phyloP scores from a whole-genome alignment of 225 moss, liverwort and hornwort species.

The Antitrichia curtipendula region DNA sequence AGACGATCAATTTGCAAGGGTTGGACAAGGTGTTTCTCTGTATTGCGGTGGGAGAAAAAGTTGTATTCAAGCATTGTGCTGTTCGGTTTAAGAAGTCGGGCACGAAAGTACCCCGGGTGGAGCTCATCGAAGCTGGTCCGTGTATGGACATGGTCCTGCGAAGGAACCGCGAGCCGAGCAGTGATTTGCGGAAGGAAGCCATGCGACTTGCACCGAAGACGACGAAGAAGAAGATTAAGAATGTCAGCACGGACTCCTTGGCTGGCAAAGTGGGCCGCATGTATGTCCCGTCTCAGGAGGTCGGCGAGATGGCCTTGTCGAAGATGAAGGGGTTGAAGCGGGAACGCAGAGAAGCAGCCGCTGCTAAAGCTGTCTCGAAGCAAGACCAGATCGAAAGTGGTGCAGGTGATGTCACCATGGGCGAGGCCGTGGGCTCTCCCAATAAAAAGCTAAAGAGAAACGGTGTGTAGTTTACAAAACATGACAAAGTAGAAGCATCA shows the following conservation, averaged over 20 bases:
- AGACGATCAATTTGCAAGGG: constrained; percentile 64
- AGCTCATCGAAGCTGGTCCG: constrained; percentile 81
- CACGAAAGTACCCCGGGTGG: constrained; percentile 35
- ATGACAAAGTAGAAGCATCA: not conserved
- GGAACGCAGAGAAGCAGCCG: constrained; percentile 42
- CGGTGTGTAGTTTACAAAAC: not conserved
- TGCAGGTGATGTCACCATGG: constrained; percentile 18
- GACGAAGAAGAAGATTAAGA: constrained; percentile 90
- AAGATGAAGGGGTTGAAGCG: constrained; percentile 70
- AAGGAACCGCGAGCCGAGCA: constrained; percentile 62
- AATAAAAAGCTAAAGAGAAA: constrained; percentile 9
- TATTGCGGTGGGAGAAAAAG: constrained; percentile 50
- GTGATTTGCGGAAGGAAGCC: constrained; percentile 63
- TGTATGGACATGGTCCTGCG: constrained; percentile 66
- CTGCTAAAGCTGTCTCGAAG: constrained; percentile 27
- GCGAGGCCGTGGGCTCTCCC: constrained; percentile 19
- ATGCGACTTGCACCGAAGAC: constrained; percentile 43
- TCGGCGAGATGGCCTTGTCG: constrained; percentile 45
- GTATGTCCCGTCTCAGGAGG: constrained; percentile 90
- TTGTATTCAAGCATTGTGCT: constrained; percentile 70
- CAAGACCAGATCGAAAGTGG: constrained; percentile 17
- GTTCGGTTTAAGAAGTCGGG: constrained; percentile 55
- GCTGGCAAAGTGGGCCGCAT: constrained; percentile 87
- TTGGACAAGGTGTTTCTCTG: constrained; percentile 77
- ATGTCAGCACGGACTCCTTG: constrained; percentile 70